phyloP scores from a whole-genome alignment of 2,329 filamentous ascomycete species.

The Fusarium liriodendri region DNA sequence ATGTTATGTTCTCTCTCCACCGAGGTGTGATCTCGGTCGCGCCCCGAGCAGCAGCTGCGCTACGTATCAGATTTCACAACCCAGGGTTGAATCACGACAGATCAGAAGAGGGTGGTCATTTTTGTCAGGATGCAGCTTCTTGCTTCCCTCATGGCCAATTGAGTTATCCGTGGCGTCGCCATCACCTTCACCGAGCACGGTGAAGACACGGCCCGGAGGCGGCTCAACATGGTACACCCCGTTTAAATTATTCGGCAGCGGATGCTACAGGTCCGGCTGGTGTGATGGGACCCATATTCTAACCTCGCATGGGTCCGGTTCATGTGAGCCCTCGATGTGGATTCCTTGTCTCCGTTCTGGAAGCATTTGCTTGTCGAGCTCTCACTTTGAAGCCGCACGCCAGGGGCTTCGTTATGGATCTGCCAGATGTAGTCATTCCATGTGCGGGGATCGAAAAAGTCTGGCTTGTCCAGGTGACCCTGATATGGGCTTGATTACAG shows the following conservation, averaged over 20 bases:
- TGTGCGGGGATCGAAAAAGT: conserved; percentile 12
- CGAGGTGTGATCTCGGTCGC: background rate
- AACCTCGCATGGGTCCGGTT: background rate
- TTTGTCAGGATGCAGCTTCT: background rate
- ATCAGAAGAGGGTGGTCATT: conserved; percentile 2
- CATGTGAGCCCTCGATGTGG: conserved; percentile 1
- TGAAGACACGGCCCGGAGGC: background rate
- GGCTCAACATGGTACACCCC: background rate
- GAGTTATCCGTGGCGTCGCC: background rate
- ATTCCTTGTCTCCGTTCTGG: background rate
- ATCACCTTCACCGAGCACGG: background rate
- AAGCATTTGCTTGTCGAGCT: background rate
- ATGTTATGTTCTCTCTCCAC: background rate
- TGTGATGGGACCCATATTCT: background rate
- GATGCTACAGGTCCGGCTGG: background rate
- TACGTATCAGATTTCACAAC: background rate
- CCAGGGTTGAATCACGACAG: background rate
- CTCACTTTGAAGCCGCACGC: background rate
- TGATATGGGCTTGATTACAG: background rate
- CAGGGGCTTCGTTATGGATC: background rate
- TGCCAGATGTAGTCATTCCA: conserved; percentile 31
- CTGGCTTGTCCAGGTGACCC: conserved; percentile 16
- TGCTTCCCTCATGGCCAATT: background rate
- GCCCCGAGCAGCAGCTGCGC: background rate
- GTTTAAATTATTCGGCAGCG: conserved; percentile 33